Base-by-base conservation (phyloP, 2,329 filamentous ascomycete species). In the Moelleriella libera region DNA sequence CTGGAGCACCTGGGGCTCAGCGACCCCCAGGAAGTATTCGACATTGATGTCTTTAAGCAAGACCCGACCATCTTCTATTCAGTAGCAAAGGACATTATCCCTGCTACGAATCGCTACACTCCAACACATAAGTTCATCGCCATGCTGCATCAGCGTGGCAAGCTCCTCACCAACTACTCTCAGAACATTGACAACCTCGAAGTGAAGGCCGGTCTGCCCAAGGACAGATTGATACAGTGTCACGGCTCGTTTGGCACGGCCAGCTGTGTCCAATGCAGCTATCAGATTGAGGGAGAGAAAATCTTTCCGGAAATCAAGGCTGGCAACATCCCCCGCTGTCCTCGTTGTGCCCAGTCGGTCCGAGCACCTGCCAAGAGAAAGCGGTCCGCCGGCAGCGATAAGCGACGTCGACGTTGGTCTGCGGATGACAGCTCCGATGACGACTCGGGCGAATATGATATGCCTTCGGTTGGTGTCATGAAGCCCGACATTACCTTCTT, bases 171-270 rank as follows among this genome's bases (percentile, higher is more conserved):
- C 41, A 96, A 97, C 67, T 98, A 96, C 69, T 94, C 92, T 0
- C 92, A 98, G 63, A 98, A 98, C 64, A 97, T 98, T 59, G 92
- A 98, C 70, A 96, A 96, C 57, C 80, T 96, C 46, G 90, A 98
- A 64, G 77, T 82, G 51, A 82, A 85, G 58, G 90, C 90, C 0
- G 92, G 92, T 28, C 86, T 98, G 50, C 67, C 72, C 28, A 75
- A 79, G 1, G 82, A 86, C 34, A 94, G 92, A 60, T 75, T 97
- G 14, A 83, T 98, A 30, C 90, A 98, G 65, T 97, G 92, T 62
- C 92, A 98, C 61, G 92, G 92, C 51, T 95, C 88, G 6, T 97
- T 96, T 68, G 89, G 89, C 42, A 94, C 85, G 0, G 92, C 92
- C 28, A 86, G 82, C 3, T 98, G 92, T 64, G 77, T 92, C 43